Conservation (phyloP, 1,284 basidiomycete species). For the Cutaneotrichosporon cavernicola region DNA sequence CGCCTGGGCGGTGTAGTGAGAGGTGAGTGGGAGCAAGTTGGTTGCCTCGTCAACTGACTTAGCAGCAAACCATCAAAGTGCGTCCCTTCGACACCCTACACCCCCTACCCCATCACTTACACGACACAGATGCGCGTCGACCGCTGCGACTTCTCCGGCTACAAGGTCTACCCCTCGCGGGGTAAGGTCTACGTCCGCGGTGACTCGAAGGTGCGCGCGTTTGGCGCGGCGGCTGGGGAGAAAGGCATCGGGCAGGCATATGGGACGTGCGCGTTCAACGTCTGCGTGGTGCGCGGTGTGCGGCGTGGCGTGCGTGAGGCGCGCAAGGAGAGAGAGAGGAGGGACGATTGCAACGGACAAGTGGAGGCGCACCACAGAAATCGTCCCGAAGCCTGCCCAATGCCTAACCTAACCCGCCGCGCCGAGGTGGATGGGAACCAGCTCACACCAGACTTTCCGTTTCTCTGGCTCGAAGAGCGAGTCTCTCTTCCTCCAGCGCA, state of each 20-base stretch:
- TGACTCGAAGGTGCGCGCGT: constrained; percentile 78
- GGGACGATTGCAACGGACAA: not conserved
- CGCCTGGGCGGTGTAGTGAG: not conserved
- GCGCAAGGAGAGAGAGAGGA: not conserved
- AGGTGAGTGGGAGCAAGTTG: constrained; percentile 1
- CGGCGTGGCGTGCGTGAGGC: too few species aligned
- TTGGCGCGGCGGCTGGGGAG: constrained; percentile 5
- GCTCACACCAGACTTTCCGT: constrained; percentile 73
- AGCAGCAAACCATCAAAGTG: constrained; percentile 12
- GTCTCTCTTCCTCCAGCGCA: constrained; percentile 98
- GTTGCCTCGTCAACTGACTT: constrained; percentile 12
- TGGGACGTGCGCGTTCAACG: not conserved
- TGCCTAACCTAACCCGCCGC: not conserved
- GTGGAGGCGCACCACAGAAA: not conserved
- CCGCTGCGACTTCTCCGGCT: constrained; percentile 93
- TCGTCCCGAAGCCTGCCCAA: not conserved
- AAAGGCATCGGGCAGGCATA: not conserved
- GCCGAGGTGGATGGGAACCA: not conserved
- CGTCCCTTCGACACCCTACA: constrained; percentile 2
- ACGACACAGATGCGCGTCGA: constrained; percentile 76
- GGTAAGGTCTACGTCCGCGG: constrained; percentile 93
- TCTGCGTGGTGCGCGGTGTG: too few species aligned
- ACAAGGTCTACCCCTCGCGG: constrained; percentile 94
- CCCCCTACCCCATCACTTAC: constrained; percentile 10
- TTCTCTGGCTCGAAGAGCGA: constrained; percentile 85